Conservation (phyloP, 2,329 filamentous ascomycete species). For the Bimuria novae-zelandiae region DNA sequence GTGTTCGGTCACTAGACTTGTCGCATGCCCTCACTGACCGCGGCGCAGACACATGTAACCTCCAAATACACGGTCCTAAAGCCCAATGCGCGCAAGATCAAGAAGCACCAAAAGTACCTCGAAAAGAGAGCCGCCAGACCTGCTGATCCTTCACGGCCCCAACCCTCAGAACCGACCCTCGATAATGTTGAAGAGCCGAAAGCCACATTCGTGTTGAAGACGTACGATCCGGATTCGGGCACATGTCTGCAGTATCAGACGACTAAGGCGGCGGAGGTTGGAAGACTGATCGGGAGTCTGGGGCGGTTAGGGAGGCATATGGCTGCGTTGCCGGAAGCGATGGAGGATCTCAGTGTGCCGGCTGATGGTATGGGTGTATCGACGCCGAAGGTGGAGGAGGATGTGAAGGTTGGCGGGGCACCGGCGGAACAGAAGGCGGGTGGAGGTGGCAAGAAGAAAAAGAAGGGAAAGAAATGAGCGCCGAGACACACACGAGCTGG, state of each 20-base stretch:
- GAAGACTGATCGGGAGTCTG: conserved; percentile 75
- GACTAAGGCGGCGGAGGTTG: conserved; percentile 87
- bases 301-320: conserved; percentile 73
- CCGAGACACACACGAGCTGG: too few species aligned
- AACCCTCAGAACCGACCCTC: conserved; percentile 37
- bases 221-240: conserved; percentile 82
- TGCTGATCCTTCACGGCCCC: conserved; percentile 22
- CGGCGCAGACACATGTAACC: conserved; percentile 79
- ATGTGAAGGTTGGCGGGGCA: conserved; percentile 36
- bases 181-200: conserved; percentile 33
- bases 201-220: conserved; percentile 81
- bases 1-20: conserved; percentile 42
- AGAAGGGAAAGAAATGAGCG: conserved; percentile 57
- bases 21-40: conserved; percentile 12
- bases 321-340: conserved; percentile 53
- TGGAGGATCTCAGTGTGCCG: conserved; percentile 45
- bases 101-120: conserved; percentile 40
- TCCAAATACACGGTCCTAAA: conserved; percentile 82
- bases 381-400: conserved; percentile 41
- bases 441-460: conserved; percentile 55
- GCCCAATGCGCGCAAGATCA: conserved; percentile 37
- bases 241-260: conserved; percentile 89
- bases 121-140: conserved; percentile 36
- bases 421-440: conserved; percentile 30
- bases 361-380: conserved; percentile 31